Evolutionary conservation across 805 yeast genomes (phyloP), one percentile per base, ranked within the genome.

Genomic region (Saccharomycopsis vini): DNA sequence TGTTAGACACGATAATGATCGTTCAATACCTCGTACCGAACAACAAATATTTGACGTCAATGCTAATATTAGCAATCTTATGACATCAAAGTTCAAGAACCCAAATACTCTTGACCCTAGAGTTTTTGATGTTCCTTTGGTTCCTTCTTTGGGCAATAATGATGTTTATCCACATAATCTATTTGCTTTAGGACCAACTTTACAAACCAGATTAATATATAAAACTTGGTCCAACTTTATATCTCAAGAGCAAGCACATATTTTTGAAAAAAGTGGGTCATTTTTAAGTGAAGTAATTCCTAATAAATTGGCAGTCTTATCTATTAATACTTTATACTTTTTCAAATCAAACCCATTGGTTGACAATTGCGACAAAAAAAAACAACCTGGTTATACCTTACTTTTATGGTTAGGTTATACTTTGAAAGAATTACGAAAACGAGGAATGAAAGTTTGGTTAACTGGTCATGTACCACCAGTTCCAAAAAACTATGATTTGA

Each of bases 381-480:
- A 75, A 50, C 81, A 86, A 55, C 94, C 95, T 1, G 95, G 95
- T 1, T 85, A 80, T 57, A 75, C 78, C 54, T 63, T 82, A 41
- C 73, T 85, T 51, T 68, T 76, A 49, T 86, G 95, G 95, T 62
- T 87, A 5, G 90, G 92, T 3, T 69, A 73, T 37, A 79, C 80
- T 2, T 66, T 87, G 48, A 74, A 79, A 56, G 94, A 85, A 58
- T 62, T 86, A 62, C 69, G 95, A 54, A 63, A 67, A 19, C 65
- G 94, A 48, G 73, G 75, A 15, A 79, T 86, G 76, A 86, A 86
- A 62, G 94, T 82, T 15, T 87, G 95, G 95, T 62, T 86, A 19
- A 68, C 81, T 35, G 95, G 95, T 4, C 95, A 86, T 64, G 95
- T 87, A 13, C 95, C 95, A 3, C 94, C 95, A 3, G 74, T 80